These are phyloP conservation scores for Ophiostoma australiae DNA, from an alignment of 2,329 filamentous ascomycete species.

Conservation along the genomic window DNA sequence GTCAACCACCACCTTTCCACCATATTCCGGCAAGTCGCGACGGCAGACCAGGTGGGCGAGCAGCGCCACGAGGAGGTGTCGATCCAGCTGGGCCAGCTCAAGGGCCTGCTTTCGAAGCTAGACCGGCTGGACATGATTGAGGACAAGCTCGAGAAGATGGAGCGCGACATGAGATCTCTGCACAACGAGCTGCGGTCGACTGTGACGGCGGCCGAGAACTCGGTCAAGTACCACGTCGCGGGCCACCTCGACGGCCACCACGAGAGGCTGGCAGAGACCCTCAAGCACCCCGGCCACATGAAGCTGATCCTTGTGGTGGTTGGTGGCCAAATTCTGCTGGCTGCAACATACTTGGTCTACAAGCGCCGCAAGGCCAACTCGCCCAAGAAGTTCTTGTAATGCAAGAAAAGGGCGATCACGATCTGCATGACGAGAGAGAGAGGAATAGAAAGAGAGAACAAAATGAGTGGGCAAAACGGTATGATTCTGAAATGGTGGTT, in stretches of 20 bases:
- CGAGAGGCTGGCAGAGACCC: constrained; percentile 42
- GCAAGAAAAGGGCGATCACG: background rate
- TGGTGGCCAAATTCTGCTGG: constrained; percentile 66
- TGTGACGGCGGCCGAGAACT: constrained; percentile 41
- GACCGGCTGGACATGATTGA: constrained; percentile 43
- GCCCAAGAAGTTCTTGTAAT: constrained; percentile 89
- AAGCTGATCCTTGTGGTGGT: constrained; percentile 65
- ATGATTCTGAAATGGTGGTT: background rate
- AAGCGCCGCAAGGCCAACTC: constrained; percentile 69
- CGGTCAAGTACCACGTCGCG: constrained; percentile 48
- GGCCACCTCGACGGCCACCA: constrained; percentile 40
- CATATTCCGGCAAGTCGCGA: constrained; percentile 54
- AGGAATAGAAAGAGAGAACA: background rate
- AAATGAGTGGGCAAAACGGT: background rate
- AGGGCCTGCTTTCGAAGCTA: constrained; percentile 37
- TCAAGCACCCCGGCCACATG: constrained; percentile 47
- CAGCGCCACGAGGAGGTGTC: constrained; percentile 53
- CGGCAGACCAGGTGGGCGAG: constrained; percentile 49
- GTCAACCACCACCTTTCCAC: constrained; percentile 64
- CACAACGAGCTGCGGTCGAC: constrained; percentile 44
- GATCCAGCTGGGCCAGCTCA: constrained; percentile 44
- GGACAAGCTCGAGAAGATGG: constrained; percentile 47
- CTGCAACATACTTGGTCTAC: constrained; percentile 66
- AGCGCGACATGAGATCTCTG: constrained; percentile 55
- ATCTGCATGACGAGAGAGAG: background rate